Percentiles rank a stretch among this genome's conserved stretches.
These are phyloP conservation scores for Lignosus rhinocerotis DNA, from an alignment of 1,284 basidiomycete species.

Conservation along the genomic window DNA sequence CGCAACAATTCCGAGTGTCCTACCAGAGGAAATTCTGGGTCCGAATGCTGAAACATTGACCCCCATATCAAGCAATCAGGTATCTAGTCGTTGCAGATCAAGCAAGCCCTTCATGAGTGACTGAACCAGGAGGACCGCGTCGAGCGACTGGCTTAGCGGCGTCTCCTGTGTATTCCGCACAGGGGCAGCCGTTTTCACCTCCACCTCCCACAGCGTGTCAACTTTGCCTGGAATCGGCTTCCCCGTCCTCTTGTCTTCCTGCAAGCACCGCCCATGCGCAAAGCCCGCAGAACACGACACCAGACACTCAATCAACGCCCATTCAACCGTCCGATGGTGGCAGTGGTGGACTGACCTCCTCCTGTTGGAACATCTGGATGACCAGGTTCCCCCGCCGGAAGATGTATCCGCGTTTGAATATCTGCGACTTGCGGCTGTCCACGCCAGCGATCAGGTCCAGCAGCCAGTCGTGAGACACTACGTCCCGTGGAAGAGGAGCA, in stretches of 20 bases:
- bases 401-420: constrained; percentile 76
- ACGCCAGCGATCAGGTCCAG: background rate
- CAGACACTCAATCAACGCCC: background rate
- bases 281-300: background rate
- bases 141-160: constrained; percentile 60
- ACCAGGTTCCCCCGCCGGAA: constrained; percentile 68
- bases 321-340: background rate
- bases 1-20: no score
- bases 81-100: constrained; percentile 67
- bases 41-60: no score
- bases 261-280: background rate
- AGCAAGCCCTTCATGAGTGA: constrained; percentile 76
- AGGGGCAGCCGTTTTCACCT: constrained; percentile 77
- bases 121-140: constrained; percentile 76
- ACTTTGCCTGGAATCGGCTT: constrained; percentile 70
- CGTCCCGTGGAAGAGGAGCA: constrained; percentile 1
- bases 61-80: constrained; percentile 28
- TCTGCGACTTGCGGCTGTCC: constrained; percentile 64
- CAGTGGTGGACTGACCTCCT: constrained; percentile 49
- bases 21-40: no score
- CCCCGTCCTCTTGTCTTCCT: constrained; percentile 72
- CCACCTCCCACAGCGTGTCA: constrained; percentile 80
- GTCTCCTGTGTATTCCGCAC: constrained; percentile 72
- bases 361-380: constrained; percentile 82
- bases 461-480: background rate